Evolutionary conservation across 495 filamentous ascomycete genomes (phyloP).

Genomic region (Penicillium steckii): DNA sequence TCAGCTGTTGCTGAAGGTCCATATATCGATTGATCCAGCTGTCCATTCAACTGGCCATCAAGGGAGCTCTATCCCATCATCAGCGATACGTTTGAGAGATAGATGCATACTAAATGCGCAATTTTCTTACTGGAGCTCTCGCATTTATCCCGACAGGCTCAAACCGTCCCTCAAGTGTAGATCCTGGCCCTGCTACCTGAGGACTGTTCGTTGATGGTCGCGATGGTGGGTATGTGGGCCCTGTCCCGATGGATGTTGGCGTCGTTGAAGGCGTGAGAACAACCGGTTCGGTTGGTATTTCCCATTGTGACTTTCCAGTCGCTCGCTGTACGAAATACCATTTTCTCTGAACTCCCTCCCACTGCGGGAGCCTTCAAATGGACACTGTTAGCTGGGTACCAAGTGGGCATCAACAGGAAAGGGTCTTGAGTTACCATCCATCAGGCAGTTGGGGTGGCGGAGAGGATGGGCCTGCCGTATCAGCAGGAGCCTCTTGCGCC

Average conservation of each 20-base stretch:
- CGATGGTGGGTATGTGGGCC: conserved; percentile 26
- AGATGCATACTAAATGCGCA: conserved; percentile 23
- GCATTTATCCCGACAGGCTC: conserved; percentile 18
- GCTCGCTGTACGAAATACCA: conserved; percentile 81
- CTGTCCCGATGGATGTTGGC: conserved; percentile 29
- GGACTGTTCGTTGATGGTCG: conserved; percentile 20
- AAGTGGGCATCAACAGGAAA: conserved; percentile 3
- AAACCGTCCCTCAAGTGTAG: conserved; percentile 13
- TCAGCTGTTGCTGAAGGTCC: conserved; percentile 12
- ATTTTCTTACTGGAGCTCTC: conserved; percentile 31
- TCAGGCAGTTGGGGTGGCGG: conserved; percentile 66
- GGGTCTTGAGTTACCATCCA: conserved; percentile 55
- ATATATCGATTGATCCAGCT: conserved; percentile 10
- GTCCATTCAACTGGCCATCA: conserved; percentile 20
- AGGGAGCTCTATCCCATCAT: conserved; percentile 33
- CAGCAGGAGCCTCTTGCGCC: conserved; percentile 48
- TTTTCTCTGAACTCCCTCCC: conserved; percentile 68
- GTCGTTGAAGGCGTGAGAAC: conserved; percentile 39
- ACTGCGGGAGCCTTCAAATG: conserved; percentile 67
- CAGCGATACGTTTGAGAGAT: conserved; percentile 25
- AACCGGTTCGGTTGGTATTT: conserved; percentile 65
- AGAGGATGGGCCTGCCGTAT: conserved; percentile 67
- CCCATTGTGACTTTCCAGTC: conserved; percentile 76
- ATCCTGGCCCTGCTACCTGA: conserved; percentile 4
- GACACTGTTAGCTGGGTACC: background rate